Conservation (phyloP, 139 green algal species). For the Tetratostichococcus sp. region DNA sequence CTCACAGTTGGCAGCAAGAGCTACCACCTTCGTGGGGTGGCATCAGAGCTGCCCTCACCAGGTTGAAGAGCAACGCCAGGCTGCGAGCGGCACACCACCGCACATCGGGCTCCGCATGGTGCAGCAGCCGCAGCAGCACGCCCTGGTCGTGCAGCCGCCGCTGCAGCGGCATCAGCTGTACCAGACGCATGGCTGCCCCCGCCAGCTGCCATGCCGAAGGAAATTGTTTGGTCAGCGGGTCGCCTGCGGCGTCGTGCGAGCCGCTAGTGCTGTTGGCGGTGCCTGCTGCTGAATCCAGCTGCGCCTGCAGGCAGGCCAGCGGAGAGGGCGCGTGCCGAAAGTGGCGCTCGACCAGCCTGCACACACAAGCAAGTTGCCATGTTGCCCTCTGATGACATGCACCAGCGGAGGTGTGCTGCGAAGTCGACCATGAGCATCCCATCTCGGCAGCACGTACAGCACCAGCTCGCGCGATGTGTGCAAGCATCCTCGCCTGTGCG, state of each 20-base stretch:
- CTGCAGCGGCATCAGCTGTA: slow-evolving; percentile 49
- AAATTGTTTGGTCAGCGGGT: background rate
- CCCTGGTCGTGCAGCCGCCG: slow-evolving; percentile 20
- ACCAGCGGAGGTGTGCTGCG: too few relatives aligned
- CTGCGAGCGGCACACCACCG: slow-evolving; percentile 38
- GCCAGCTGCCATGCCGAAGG: slow-evolving; percentile 29
- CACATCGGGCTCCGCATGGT: slow-evolving; percentile 34
- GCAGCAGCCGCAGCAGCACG: slow-evolving; percentile 41
- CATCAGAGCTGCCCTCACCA: slow-evolving; percentile 4
- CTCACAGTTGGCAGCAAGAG: too few relatives aligned
- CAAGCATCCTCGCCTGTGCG: slow-evolving; percentile 22
- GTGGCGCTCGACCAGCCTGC: slow-evolving; percentile 40
- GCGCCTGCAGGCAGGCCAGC: slow-evolving; percentile 19
- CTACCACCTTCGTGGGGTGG: too few relatives aligned
- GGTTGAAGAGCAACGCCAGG: slow-evolving; percentile 27
- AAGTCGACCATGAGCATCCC: background rate
- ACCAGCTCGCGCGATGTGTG: too few relatives aligned
- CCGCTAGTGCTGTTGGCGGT: background rate
- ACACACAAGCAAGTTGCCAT: background rate
- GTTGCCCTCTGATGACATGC: too few relatives aligned
- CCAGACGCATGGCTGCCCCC: slow-evolving; percentile 32
- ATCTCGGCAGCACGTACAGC: background rate
- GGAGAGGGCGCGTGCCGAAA: slow-evolving; percentile 22
- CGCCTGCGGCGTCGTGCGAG: background rate
- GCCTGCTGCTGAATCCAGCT: background rate